Percentiles rank a stretch among this genome's conserved stretches.
Evolutionary conservation across 1,139 yeast genomes (phyloP).

Genomic region (Yamadazyma songkhlaensis): DNA sequence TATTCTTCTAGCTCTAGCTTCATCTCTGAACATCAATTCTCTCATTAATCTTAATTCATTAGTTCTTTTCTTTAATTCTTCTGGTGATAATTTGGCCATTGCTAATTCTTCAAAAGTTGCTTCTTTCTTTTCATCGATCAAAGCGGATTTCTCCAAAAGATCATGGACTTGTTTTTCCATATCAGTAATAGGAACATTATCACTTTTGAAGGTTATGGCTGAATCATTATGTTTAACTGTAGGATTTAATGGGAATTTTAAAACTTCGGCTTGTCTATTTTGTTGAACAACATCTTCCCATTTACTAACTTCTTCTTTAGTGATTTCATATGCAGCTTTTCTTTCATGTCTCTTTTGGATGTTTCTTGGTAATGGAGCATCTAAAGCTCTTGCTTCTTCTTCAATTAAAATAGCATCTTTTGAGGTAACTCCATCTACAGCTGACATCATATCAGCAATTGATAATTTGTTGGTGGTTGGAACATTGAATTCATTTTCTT

Average conservation of each 20-base stretch:
- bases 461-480: constrained; percentile 65
- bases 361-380: constrained; percentile 82
- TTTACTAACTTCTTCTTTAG: constrained; percentile 80
- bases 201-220: constrained; percentile 53
- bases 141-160: constrained; percentile 61
- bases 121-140: constrained; percentile 71
- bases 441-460: constrained; percentile 72
- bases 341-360: constrained; percentile 86
- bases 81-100: constrained; percentile 75
- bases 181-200: constrained; percentile 51
- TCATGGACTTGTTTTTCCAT: constrained; percentile 65
- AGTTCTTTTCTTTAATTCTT: constrained; percentile 75
- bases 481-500: constrained; percentile 70
- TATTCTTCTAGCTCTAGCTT: constrained; percentile 82
- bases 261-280: constrained; percentile 80
- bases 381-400: constrained; percentile 49
- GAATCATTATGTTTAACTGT: constrained; percentile 44
- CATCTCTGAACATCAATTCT: constrained; percentile 94
- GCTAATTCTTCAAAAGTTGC: constrained; percentile 86
- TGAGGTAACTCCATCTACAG: constrained; percentile 47
- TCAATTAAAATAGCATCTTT: constrained; percentile 53
- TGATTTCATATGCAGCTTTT: constrained; percentile 84
- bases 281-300: constrained; percentile 85
- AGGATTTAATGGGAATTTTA: constrained; percentile 69
- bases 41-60: constrained; percentile 87